Evolutionary conservation across 2,329 filamentous ascomycete species (phyloP).

Genomic region (Trichophyton benhamiae): DNA sequence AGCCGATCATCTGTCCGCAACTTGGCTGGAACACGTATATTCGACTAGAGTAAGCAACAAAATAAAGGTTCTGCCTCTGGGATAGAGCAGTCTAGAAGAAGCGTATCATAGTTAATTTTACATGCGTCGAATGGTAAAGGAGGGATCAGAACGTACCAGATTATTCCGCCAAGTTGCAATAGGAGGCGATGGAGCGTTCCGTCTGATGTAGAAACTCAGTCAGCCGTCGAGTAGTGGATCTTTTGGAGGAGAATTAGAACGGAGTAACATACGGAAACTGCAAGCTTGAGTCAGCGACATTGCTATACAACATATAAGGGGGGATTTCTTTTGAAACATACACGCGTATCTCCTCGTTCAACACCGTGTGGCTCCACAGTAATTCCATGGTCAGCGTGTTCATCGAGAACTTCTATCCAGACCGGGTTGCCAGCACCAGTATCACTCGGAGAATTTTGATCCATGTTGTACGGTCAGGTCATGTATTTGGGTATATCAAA

Average conservation of each 20-base stretch:
- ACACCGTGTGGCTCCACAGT: slow-evolving; percentile 9
- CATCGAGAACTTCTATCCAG: not conserved
- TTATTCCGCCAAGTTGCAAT: slow-evolving; percentile 34
- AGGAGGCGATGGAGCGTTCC: slow-evolving; percentile 17
- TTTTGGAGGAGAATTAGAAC: not conserved
- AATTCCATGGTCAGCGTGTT: slow-evolving; percentile 8
- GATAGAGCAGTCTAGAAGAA: slow-evolving; percentile 31
- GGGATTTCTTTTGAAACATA: slow-evolving; percentile 20
- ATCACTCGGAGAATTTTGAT: not conserved
- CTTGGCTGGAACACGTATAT: slow-evolving; percentile 36
- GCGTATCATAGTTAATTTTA: not conserved
- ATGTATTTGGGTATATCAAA: not conserved
- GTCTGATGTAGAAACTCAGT: not conserved
- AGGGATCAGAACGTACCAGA: slow-evolving; percentile 21
- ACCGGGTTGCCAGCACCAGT: not conserved
- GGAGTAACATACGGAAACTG: slow-evolving; percentile 8
- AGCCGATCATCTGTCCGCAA: slow-evolving; percentile 28
- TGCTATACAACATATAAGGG: not conserved
- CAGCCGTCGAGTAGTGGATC: not conserved
- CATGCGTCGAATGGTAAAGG: not conserved
- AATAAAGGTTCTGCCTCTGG: slow-evolving; percentile 36
- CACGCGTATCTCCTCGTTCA: slow-evolving; percentile 15
- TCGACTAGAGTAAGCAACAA: slow-evolving; percentile 30
- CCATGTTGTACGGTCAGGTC: not conserved
- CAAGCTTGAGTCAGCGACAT: not conserved